Conservation (phyloP, 768 basidiomycete species). For the Boletus eberwhitei region DNA sequence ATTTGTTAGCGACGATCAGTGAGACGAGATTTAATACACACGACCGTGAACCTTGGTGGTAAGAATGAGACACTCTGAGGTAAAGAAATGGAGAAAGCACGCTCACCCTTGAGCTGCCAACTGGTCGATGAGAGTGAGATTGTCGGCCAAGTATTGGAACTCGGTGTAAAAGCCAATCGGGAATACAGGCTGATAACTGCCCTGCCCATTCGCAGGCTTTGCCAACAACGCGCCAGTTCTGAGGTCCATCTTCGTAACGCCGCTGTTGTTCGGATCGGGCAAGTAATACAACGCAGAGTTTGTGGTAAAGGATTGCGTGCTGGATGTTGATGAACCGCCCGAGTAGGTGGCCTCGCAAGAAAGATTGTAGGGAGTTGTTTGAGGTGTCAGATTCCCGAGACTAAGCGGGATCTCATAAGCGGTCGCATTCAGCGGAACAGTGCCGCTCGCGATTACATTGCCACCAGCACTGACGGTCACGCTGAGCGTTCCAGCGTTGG, state of each 20-base stretch:
- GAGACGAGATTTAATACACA: conserved; percentile 16
- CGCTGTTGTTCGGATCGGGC: conserved; percentile 44
- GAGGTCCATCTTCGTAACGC: conserved; percentile 58
- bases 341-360: conserved; percentile 29
- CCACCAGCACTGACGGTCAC: conserved; percentile 47
- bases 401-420: conserved; percentile 48
- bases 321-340: conserved; percentile 30
- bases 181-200: conserved; percentile 47
- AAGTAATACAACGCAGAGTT: conserved; percentile 45
- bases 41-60: conserved; percentile 21
- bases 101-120: conserved; percentile 30
- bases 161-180: conserved; percentile 46
- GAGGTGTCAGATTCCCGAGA: conserved; percentile 43
- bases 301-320: conserved; percentile 40
- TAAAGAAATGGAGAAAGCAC: not conserved
- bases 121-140: conserved; percentile 28
- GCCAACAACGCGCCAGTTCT: conserved; percentile 55
- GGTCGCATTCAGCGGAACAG: conserved; percentile 50
- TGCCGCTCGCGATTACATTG: conserved; percentile 40
- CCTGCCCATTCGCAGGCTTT: conserved; percentile 45
- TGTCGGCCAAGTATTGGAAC: conserved; percentile 28
- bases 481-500: conserved; percentile 29
- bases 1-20: conserved; percentile 4
- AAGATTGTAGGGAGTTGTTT: conserved; percentile 27
- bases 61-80: not conserved